A percentile compares a stretch with the other conserved stretches of the same genome.
Evolutionary conservation across 768 basidiomycete species (phyloP).

Genomic region (Mycena vitilis): DNA sequence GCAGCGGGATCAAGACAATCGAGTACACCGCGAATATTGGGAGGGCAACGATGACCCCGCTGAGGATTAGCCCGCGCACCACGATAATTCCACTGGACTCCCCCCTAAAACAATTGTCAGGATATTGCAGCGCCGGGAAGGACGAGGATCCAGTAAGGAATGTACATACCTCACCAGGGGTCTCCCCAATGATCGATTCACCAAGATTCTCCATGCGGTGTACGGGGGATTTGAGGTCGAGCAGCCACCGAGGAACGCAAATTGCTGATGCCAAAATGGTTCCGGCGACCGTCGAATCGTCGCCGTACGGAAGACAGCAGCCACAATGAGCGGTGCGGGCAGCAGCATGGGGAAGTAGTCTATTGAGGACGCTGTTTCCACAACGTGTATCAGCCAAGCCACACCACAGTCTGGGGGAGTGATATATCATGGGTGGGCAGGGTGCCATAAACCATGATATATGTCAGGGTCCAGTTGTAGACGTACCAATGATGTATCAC

Average conservation of each 20-base stretch:
- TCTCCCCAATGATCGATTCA: constrained; percentile 1
- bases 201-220: background rate
- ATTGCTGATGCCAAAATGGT: background rate
- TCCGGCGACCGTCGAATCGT: background rate
- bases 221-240: constrained; percentile 1
- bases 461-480: too few species aligned
- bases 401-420: too few species aligned
- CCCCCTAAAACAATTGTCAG: background rate
- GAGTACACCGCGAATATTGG: constrained; percentile 1
- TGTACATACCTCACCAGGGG: background rate
- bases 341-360: too few species aligned
- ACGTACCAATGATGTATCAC: too few species aligned
- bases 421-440: too few species aligned
- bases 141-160: background rate
- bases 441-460: too few species aligned
- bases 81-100: background rate
- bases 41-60: background rate
- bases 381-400: too few species aligned
- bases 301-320: background rate
- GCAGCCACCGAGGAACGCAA: constrained; percentile 2
- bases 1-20: background rate
- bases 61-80: background rate
- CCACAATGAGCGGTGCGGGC: background rate
- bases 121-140: background rate
- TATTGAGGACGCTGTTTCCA: too few species aligned